These are phyloP conservation scores for Spergularia marina DNA, from an alignment of 148 eudicot genomes.

Conservation along the genomic window DNA sequence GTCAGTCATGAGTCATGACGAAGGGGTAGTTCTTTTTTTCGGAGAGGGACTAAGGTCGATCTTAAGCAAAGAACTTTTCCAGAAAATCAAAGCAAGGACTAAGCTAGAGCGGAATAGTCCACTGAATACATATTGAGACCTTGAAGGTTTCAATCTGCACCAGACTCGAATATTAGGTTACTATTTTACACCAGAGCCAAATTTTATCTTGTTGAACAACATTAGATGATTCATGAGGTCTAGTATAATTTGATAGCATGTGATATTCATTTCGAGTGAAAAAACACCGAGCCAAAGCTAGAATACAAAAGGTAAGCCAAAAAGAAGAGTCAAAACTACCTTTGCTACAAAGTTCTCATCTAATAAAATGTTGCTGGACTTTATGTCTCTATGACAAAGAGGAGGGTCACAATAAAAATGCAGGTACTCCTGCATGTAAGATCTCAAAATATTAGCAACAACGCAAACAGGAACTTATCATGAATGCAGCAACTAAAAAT, in stretches of 20 bases:
- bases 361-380: constrained; percentile 90
- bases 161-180: neutral
- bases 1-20: too few species aligned
- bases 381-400: constrained; percentile 93
- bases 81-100: too few species aligned
- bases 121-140: too few species aligned
- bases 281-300: constrained; percentile 1
- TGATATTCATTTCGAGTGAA: neutral
- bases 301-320: neutral
- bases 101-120: too few species aligned
- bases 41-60: too few species aligned
- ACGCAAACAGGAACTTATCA: neutral
- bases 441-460: constrained; percentile 23
- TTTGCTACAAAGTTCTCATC: constrained; percentile 81
- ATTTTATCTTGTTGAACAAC: too few species aligned
- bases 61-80: too few species aligned
- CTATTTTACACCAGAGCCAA: too few species aligned
- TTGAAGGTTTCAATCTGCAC: too few species aligned
- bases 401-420: constrained; percentile 97
- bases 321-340: constrained; percentile 46
- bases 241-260: too few species aligned
- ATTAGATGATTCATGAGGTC: too few species aligned
- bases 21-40: too few species aligned
- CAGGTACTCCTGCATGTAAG: constrained; percentile 79
- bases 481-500: neutral